phyloP scores from a whole-genome alignment of 257 asterid species.

The Nicotiana undulata region DNA sequence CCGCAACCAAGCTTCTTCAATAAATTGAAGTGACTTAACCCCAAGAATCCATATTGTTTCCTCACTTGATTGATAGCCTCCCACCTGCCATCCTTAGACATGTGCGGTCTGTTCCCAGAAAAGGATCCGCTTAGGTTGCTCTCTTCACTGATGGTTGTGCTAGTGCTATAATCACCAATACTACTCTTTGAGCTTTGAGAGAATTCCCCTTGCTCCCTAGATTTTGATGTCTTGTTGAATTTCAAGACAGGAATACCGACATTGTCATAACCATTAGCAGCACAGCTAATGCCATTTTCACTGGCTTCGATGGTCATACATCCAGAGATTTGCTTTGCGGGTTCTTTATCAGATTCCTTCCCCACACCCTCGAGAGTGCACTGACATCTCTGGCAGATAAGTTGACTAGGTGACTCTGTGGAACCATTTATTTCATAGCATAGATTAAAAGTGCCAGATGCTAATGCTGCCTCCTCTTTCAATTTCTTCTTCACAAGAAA shows the following conservation, averaged over 20 bases:
- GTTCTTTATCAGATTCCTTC: conserved; percentile 27
- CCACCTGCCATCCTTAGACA: conserved; percentile 86
- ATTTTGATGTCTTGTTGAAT: conserved; percentile 27
- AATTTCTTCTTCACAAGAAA: conserved; percentile 42
- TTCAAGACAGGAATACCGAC: conserved; percentile 22
- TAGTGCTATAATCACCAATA: conserved; percentile 69
- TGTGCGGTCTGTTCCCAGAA: conserved; percentile 68
- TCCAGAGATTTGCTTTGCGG: conserved; percentile 10
- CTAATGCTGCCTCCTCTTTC: conserved; percentile 32
- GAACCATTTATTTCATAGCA: conserved; percentile 19
- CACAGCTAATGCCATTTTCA: conserved; percentile 17
- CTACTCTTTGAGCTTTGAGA: conserved; percentile 89
- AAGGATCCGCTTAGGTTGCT: conserved; percentile 69
- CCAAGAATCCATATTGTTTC: conserved; percentile 46
- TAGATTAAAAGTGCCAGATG: conserved; percentile 16
- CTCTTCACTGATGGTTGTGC: conserved; percentile 74
- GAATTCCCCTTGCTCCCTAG: conserved; percentile 54
- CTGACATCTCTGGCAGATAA: conserved; percentile 80
- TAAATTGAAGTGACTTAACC: conserved; percentile 50
- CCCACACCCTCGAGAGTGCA: conserved; percentile 48
- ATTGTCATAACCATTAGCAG: conserved; percentile 20
- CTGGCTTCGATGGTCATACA: conserved; percentile 11
- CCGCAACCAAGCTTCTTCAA: conserved; percentile 69
- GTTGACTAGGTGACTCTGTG: conserved; percentile 23
- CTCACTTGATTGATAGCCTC: conserved; percentile 49